These are phyloP conservation scores for Multifurca ochricompacta DNA, from an alignment of 768 basidiomycete species.

Conservation along the genomic window DNA sequence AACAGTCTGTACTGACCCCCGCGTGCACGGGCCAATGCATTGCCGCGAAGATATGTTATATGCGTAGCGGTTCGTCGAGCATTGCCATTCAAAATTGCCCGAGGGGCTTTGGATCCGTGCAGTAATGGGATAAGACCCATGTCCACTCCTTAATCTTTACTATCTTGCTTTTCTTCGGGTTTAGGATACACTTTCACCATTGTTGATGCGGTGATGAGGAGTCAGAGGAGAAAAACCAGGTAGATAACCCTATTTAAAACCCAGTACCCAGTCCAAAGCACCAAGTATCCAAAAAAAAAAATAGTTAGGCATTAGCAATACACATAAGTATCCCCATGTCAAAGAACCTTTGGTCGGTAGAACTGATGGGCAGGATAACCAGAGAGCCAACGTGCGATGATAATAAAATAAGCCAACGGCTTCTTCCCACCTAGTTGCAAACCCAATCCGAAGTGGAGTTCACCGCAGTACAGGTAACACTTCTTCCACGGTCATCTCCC, in stretches of 20 bases:
- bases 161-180: background rate
- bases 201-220: no score
- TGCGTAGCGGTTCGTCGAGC: conserved; percentile 62
- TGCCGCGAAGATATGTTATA: conserved; percentile 68
- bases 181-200: no score
- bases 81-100: conserved; percentile 54
- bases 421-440: background rate
- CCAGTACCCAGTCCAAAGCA: no score
- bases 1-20: conserved; percentile 46
- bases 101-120: conserved; percentile 59
- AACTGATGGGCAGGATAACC: background rate
- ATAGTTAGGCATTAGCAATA: no score
- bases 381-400: background rate
- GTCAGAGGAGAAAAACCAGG: no score
- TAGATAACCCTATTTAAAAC: no score
- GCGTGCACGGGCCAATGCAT: conserved; percentile 55
- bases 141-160: background rate
- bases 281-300: no score
- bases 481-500: background rate
- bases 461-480: conserved; percentile 1
- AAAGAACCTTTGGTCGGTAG: background rate
- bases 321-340: background rate
- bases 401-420: background rate
- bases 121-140: conserved; percentile 23
- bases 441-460: conserved; percentile 6